Conservation (phyloP, 352 stramenopile species). For the Peronospora farinosa region DNA sequence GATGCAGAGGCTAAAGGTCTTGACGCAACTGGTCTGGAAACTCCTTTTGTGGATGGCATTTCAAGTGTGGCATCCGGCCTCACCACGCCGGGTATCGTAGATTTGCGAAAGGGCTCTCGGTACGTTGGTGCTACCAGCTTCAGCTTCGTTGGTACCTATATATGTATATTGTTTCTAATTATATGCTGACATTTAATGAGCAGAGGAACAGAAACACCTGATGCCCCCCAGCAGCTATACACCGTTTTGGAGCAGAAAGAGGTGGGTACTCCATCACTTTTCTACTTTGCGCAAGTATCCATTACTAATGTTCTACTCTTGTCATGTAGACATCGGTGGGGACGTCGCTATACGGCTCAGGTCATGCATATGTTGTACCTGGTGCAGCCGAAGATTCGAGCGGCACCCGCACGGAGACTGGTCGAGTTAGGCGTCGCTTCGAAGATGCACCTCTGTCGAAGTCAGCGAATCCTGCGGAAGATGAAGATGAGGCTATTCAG, state of each 20-base stretch:
- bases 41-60: constrained; percentile 52
- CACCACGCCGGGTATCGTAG: constrained; percentile 61
- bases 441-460: constrained; percentile 44
- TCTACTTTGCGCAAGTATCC: constrained; percentile 3
- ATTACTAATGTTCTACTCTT: not conserved
- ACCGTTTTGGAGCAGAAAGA: constrained; percentile 75
- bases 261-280: constrained; percentile 19
- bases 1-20: constrained; percentile 26
- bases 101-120: constrained; percentile 74
- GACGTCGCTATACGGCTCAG: constrained; percentile 67
- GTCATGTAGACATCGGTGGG: constrained; percentile 52
- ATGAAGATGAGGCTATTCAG: constrained; percentile 48
- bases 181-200: constrained; percentile 4
- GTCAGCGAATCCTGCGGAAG: constrained; percentile 29
- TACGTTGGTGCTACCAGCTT: constrained; percentile 14
- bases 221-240: constrained; percentile 66
- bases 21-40: constrained; percentile 55
- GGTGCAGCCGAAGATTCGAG: constrained; percentile 27
- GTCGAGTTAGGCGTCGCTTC: constrained; percentile 62
- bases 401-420: constrained; percentile 38
- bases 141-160: not conserved
- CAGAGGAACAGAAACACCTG: constrained; percentile 54
- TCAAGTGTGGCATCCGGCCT: constrained; percentile 63
- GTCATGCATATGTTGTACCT: constrained; percentile 67
- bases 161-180: not conserved